Percentiles rank a stretch among this genome's conserved stretches.
phyloP scores from a whole-genome alignment of 345 rosid genomes.

The Citrus cavaleriei region DNA sequence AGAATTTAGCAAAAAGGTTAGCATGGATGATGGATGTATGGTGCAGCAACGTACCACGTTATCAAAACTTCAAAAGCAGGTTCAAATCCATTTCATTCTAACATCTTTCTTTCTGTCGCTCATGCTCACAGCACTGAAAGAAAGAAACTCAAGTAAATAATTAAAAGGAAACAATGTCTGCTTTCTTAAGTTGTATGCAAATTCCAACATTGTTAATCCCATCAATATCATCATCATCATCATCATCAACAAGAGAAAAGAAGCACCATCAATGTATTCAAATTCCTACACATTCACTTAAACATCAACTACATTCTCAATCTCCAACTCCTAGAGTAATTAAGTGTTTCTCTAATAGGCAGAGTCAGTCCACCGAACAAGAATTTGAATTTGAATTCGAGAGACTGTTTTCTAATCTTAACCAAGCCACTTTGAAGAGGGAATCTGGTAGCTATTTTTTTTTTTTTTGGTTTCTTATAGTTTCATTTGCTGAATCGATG shows the following conservation, averaged over 20 bases:
- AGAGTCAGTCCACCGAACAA: slow-evolving; percentile 20
- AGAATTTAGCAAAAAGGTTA: too few species aligned
- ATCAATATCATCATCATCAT: too few species aligned
- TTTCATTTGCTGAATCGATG: too few species aligned
- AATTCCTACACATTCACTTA: not conserved
- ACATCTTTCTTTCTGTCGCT: not conserved
- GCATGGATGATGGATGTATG: too few species aligned
- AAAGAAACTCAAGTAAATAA: too few species aligned
- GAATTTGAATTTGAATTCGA: slow-evolving; percentile 36
- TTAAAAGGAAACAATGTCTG: not conserved
- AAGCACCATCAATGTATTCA: not conserved
- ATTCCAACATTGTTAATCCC: not conserved
- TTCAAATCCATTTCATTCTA: too few species aligned
- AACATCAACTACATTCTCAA: not conserved
- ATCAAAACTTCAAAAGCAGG: too few species aligned
- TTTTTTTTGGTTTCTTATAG: too few species aligned
- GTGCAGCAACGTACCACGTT: too few species aligned
- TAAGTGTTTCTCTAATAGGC: slow-evolving; percentile 42
- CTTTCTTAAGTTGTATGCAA: not conserved
- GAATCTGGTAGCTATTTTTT: slow-evolving; percentile 53
- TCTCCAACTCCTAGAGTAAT: slow-evolving; percentile 7
- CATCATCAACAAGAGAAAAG: not conserved
- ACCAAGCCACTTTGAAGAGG: slow-evolving; percentile 66
- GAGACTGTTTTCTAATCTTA: slow-evolving; percentile 87
- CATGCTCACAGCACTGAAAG: not conserved